A percentile compares a stretch with the other conserved stretches of the same genome.
Evolutionary conservation across 371 early-diverging fungal species (phyloP).

Genomic region (Mortierella sp.): DNA sequence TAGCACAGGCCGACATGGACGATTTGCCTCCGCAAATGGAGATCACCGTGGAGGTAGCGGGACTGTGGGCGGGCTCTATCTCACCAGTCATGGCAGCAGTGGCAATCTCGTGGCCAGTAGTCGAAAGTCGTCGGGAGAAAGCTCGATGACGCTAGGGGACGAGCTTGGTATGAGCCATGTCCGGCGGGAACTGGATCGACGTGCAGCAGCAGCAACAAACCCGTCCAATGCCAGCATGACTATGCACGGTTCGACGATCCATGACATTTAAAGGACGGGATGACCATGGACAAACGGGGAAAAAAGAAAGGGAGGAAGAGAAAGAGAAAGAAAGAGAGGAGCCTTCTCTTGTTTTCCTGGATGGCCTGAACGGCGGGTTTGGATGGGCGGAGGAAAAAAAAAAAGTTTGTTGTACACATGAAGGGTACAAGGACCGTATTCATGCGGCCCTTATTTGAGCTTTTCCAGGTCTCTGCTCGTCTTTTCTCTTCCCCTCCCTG

Average conservation of each 20-base stretch:
- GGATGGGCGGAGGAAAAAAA: too few relatives aligned
- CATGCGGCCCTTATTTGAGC: too few relatives aligned
- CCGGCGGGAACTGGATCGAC: slow-evolving; percentile 44
- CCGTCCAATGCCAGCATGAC: slow-evolving; percentile 5
- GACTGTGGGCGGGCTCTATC: slow-evolving; percentile 19
- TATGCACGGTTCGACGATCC: slow-evolving; percentile 16
- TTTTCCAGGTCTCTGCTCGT: too few relatives aligned
- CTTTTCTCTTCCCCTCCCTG: too few relatives aligned
- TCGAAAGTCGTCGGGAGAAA: slow-evolving; percentile 31
- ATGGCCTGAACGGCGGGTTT: too few relatives aligned
- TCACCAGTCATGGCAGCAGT: slow-evolving; percentile 35
- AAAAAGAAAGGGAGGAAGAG: too few relatives aligned
- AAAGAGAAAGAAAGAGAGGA: too few relatives aligned
- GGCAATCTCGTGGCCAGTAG: slow-evolving; percentile 22
- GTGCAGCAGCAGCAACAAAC: slow-evolving; percentile 13
- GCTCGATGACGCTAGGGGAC: slow-evolving; percentile 38
- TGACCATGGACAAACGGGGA: too few relatives aligned
- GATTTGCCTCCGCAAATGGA: slow-evolving; percentile 33
- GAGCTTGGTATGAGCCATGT: slow-evolving; percentile 44
- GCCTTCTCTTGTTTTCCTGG: too few relatives aligned
- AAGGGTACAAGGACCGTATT: too few relatives aligned
- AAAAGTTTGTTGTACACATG: too few relatives aligned
- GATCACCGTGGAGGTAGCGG: slow-evolving; percentile 1
- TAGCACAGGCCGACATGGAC: slow-evolving; percentile 20
- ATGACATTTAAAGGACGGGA: slow-evolving; percentile 25